Evolutionary conservation across 1,284 basidiomycete species (phyloP).

Genomic region (Rhodotorula sp.): DNA sequence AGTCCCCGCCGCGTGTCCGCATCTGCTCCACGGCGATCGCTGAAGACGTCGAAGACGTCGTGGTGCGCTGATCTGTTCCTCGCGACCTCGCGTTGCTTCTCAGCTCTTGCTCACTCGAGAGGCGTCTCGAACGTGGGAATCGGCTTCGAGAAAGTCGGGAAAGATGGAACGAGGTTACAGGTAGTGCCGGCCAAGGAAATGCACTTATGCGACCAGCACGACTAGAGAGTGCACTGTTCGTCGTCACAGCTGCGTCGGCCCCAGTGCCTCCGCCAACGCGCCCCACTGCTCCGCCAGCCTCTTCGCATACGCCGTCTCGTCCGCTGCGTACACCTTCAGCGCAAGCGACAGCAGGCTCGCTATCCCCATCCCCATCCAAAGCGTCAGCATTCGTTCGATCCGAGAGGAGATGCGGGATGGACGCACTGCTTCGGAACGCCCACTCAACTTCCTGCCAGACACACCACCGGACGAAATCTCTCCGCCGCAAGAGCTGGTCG

Average conservation of each 20-base stretch:
- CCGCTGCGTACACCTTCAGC: conserved; percentile 4
- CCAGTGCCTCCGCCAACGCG: conserved; percentile 5
- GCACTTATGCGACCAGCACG: not conserved
- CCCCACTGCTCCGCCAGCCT: conserved; percentile 3
- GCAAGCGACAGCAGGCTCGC: not conserved
- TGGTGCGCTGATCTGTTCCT: too few relatives aligned
- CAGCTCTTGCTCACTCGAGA: too few relatives aligned
- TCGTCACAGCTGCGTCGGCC: not conserved
- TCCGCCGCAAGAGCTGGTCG: conserved; percentile 28
- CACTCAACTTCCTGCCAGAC: conserved; percentile 40
- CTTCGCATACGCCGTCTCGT: conserved; percentile 4
- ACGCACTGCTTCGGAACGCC: conserved; percentile 28
- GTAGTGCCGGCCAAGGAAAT: too few relatives aligned
- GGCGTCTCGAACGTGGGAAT: too few relatives aligned
- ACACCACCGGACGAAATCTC: conserved; percentile 41
- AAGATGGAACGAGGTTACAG: too few relatives aligned
- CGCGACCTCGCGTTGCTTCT: too few relatives aligned
- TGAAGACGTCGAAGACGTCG: too few relatives aligned
- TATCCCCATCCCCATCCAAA: too few relatives aligned
- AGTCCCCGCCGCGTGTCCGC: too few relatives aligned
- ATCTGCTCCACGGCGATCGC: too few relatives aligned
- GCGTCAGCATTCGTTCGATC: too few relatives aligned
- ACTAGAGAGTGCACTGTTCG: not conserved
- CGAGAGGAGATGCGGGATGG: not conserved
- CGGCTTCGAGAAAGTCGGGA: too few relatives aligned